Evolutionary conservation across 257 asterid genomes (phyloP), one percentile per base, ranked within the genome.

Genomic region (Plantago major): DNA sequence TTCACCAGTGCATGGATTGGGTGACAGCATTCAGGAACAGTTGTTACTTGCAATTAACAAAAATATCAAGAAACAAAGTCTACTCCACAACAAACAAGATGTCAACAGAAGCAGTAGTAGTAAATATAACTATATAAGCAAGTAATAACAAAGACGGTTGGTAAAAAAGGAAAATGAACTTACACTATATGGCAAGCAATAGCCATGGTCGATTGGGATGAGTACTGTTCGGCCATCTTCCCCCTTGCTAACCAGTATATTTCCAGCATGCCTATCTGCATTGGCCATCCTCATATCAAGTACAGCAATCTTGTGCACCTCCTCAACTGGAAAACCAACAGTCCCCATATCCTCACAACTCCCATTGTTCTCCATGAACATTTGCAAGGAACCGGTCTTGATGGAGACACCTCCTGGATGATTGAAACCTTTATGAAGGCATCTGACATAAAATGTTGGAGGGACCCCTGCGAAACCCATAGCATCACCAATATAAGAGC

Each of bases 231-330:
- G 72, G 13, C 79, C 76, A 58, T 73, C 71, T 60, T 61, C 75
- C 38, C 69, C 70, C 46, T 72, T 78, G 68, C 67, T 73, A 44
- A 67, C 17, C 50, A 78, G 46, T 42, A 78, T 71, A 67, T 78
- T 78, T 48, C 79, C 82, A 9, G 75, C 72, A 74, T 73, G 82
- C 71, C 82, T 67, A 74, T 78, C 82, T 10, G 82, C 82, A 67
- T 78, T 78, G n/a, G 79, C 82, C 68, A 74, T 55, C 62, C 79
- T 66, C 63, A 73, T 65, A 77, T 77, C 82, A 62, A 78, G 60
- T 16, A 74, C 75, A 0, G 70, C 65, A 55, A 70, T 67, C 58
- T 74, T 78, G 61, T 78, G 82, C 50, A 58, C 63, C 28, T 58
- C 63, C 16, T 58, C 50, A 9, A 58, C 38, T 10, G 63, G 63